Base-by-base conservation (phyloP, 257 asterid species). In the Solanum clarkiae region DNA sequence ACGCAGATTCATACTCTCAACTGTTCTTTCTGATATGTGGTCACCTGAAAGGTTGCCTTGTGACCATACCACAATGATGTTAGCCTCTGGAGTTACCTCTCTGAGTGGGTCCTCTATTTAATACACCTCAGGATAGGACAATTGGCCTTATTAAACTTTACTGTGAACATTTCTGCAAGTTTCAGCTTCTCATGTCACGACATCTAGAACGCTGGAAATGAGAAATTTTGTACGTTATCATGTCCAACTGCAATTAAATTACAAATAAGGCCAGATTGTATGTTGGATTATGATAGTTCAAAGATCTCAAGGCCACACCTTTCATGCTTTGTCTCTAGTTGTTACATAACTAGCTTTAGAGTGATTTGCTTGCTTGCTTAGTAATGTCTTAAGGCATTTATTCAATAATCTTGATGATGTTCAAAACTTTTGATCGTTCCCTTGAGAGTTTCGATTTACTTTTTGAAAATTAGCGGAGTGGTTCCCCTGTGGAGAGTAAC, bases 401-500 rank as follows among this genome's bases (percentile, higher is more conserved):
- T 54, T 51, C 40, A 14, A 81, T 81, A 11, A 18, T 59, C 54
- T 16, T 59, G 54, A 2, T 4, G n/a, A 20, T 42, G 9, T 81
- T 36, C 53, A 24, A 81, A 81, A 55, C 56, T 59, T 81, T 3
- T 32, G 84, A 15, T n/a, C 15, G 51, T 68, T 17, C 26, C 63
- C 10, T 17, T 77, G 0, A 75, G 63, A 51, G 47, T 15, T 53
- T 2, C 13, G 44, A 51, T 80, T 60, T 51, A 7, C 1, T 49
- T 49, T 59, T 70, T 66, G 14, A 55, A 86, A 62, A 51, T 77
- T 75, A 85, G 88, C 90, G 93, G 97, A 86, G 90, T 86, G 94
- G 93, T 66, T 87, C 94, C 69, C 85, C 89, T 0, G 87, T 89
- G 12, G 95, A 91, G 57, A 91, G 88, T 66, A 92, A 87, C 91